A percentile compares a stretch with the other conserved stretches of the same genome.
phyloP scores from a whole-genome alignment of 331 rosid genomes.

The Arachis monticola region DNA sequence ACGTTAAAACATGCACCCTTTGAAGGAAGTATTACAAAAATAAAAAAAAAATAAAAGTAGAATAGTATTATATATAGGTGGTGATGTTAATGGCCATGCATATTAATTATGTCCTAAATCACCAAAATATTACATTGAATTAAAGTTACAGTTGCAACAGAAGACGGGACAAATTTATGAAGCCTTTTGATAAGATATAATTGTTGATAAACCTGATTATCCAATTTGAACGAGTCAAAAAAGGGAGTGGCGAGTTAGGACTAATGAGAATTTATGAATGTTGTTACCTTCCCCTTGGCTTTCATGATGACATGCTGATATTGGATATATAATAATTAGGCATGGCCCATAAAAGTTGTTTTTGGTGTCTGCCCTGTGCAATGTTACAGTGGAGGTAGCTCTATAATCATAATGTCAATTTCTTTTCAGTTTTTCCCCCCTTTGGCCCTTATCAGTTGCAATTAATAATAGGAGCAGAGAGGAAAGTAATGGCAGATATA shows the following conservation, averaged over 20 bases:
- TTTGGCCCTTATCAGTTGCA: slow-evolving; percentile 32
- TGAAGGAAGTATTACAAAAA: slow-evolving; percentile 14
- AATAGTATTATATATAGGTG: slow-evolving; percentile 11
- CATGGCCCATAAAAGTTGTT: slow-evolving; percentile 50
- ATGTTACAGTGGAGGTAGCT: slow-evolving; percentile 40
- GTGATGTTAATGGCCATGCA: slow-evolving; percentile 7
- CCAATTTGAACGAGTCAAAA: slow-evolving; percentile 33
- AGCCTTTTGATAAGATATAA: too few species aligned
- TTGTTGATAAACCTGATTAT: not conserved
- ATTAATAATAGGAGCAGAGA: slow-evolving; percentile 39
- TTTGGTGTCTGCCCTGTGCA: slow-evolving; percentile 44
- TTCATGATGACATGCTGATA: slow-evolving; percentile 39
- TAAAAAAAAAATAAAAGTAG: not conserved
- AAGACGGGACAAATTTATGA: too few species aligned
- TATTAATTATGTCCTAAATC: not conserved
- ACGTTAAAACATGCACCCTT: slow-evolving; percentile 8
- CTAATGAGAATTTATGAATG: slow-evolving; percentile 25
- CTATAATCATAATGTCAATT: slow-evolving; percentile 39
- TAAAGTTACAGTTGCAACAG: not conserved
- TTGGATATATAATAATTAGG: slow-evolving; percentile 38
- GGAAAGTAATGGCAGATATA: slow-evolving; percentile 38
- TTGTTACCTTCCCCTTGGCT: slow-evolving; percentile 5
- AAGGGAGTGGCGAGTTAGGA: slow-evolving; percentile 12
- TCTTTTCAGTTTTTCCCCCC: too few species aligned
- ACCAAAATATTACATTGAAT: not conserved